phyloP scores from a whole-genome alignment of 768 basidiomycete genomes.

The Amanita rubescens region DNA sequence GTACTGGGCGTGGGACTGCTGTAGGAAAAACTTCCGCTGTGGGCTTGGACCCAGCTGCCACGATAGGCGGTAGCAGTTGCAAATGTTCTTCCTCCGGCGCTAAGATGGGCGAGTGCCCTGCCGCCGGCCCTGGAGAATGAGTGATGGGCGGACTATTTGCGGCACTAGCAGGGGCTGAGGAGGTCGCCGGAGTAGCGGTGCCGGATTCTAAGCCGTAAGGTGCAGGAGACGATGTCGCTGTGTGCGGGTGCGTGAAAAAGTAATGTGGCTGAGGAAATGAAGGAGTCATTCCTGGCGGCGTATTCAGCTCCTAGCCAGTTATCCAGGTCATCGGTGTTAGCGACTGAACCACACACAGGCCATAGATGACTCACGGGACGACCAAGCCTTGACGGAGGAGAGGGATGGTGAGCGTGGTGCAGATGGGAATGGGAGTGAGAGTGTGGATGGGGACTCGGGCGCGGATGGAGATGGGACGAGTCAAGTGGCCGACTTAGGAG shows the following conservation, averaged over 20 bases:
- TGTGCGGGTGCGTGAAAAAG: conserved; percentile 9
- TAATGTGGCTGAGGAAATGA: neutral
- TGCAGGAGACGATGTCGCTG: conserved; percentile 4
- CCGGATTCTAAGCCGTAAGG: conserved; percentile 3
- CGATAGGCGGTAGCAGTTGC: conserved; percentile 1
- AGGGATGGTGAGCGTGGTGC: conserved; percentile 11
- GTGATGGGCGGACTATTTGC: neutral
- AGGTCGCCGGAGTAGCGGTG: neutral
- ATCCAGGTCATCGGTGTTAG: neutral
- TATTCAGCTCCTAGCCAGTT: neutral
- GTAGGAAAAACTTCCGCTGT: neutral
- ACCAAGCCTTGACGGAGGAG: conserved; percentile 12
- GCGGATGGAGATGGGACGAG: conserved; percentile 21
- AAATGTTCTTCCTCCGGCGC: conserved; percentile 3
- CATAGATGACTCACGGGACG: conserved; percentile 7
- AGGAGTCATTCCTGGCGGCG: neutral
- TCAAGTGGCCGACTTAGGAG: conserved; percentile 17
- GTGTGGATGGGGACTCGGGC: conserved; percentile 18
- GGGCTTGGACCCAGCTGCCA: neutral
- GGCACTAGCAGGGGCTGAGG: neutral
- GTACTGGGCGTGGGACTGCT: neutral
- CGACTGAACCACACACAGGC: neutral
- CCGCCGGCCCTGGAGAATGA: neutral
- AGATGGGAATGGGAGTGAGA: conserved; percentile 17
- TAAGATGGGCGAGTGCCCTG: conserved; percentile 1